Evolutionary conservation across 306 rosid genomes (phyloP).

Genomic region (Cicer pinnatifidum): DNA sequence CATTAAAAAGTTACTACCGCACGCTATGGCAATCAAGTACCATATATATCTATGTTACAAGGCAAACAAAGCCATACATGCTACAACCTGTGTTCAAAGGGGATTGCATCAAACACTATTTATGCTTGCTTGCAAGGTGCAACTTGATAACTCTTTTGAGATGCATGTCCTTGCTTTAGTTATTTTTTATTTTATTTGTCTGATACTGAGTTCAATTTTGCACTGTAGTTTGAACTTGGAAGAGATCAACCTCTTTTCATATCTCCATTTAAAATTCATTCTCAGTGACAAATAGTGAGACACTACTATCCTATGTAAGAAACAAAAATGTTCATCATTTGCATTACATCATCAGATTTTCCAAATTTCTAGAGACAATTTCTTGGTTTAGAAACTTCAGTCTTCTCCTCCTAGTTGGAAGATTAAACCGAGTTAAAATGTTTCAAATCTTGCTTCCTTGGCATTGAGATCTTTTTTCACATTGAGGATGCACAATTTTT

Average conservation of each 20-base stretch:
- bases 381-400: neutral
- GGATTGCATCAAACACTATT: no score
- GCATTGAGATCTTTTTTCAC: slow-evolving; percentile 68
- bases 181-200: no score
- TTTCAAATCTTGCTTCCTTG: slow-evolving; percentile 58
- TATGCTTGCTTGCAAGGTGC: no score
- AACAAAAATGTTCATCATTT: slow-evolving; percentile 20
- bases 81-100: neutral
- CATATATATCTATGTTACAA: no score
- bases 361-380: no score
- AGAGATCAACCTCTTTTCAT: neutral
- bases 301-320: neutral
- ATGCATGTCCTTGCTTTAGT: no score
- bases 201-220: neutral
- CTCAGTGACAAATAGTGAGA: neutral
- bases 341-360: slow-evolving; percentile 28
- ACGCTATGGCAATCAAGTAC: no score
- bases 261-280: neutral
- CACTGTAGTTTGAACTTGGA: neutral
- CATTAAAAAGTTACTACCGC: no score
- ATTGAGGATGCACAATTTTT: slow-evolving; percentile 60
- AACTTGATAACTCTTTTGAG: no score
- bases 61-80: no score
- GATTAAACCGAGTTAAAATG: slow-evolving; percentile 34
- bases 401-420: slow-evolving; percentile 7